Conservation (phyloP, 441 rosid species). For the Theobroma grandiflorum region DNA sequence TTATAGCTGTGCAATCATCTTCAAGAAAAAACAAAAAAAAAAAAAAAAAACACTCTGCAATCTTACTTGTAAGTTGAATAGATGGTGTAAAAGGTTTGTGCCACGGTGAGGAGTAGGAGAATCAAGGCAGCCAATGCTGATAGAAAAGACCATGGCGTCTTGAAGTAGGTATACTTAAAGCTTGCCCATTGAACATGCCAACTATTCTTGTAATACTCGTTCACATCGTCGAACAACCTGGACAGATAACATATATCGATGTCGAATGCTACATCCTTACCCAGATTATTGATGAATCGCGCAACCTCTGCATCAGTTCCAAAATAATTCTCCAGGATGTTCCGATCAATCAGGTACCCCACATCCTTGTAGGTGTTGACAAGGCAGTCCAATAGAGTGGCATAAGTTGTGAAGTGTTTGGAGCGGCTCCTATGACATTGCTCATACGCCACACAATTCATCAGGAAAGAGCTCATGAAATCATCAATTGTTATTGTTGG, state of each 20-base stretch:
- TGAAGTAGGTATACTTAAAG: slow-evolving; percentile 59
- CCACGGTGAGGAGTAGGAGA: slow-evolving; percentile 44
- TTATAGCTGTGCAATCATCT: background rate
- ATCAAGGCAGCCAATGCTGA: slow-evolving; percentile 63
- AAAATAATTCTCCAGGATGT: slow-evolving; percentile 57
- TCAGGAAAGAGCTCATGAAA: slow-evolving; percentile 51
- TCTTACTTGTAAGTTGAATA: background rate
- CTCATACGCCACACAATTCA: slow-evolving; percentile 59
- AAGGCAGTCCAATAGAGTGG: slow-evolving; percentile 56
- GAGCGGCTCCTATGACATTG: slow-evolving; percentile 56
- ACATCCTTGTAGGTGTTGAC: slow-evolving; percentile 53
- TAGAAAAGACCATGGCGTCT: slow-evolving; percentile 64
- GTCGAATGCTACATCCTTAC: slow-evolving; percentile 62
- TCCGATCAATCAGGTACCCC: slow-evolving; percentile 50
- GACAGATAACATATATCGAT: slow-evolving; percentile 42
- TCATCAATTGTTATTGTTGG: slow-evolving; percentile 54
- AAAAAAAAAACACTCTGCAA: background rate
- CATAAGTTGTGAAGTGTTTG: slow-evolving; percentile 57
- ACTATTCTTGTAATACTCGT: slow-evolving; percentile 48
- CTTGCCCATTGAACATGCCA: slow-evolving; percentile 57
- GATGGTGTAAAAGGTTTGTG: slow-evolving; percentile 39
- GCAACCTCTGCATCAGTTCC: slow-evolving; percentile 59
- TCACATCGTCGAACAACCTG: slow-evolving; percentile 48
- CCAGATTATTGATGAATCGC: slow-evolving; percentile 45
- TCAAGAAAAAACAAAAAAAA: background rate